Evolutionary conservation across 805 yeast genomes (phyloP), one percentile per base, ranked within the genome.

Genomic region (Cyberlindnera euphorbiiphila): DNA sequence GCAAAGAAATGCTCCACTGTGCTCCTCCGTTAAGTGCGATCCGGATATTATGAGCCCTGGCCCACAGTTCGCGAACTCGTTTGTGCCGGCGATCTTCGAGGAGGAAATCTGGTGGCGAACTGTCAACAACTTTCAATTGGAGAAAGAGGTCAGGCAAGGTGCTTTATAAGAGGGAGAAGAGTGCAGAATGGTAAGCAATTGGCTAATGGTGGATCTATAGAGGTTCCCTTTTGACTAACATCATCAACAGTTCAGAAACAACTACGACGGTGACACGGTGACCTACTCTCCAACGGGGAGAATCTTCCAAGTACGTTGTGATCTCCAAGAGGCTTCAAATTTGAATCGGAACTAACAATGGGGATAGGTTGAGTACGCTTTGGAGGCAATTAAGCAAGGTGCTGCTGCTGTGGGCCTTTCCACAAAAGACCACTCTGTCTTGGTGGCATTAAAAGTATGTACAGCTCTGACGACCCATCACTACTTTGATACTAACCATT

Each of bases 191-290:
- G 41, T 37, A 21, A 10, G 41, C 29, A 6, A 17, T 21, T 11
- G 31, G n/a, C n/a, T n/a, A n/a, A n/a, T n/a, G n/a, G n/a, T n/a
- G n/a, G n/a, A n/a, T n/a, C n/a, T n/a, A n/a, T n/a, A n/a, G n/a
- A n/a, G n/a, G n/a, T n/a, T n/a, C n/a, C n/a, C n/a, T 12, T 5
- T 17, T n/a, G 10, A 31, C 39, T 36, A 32, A 31, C 31, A 26
- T 4, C 6, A 5, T 11, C 4, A 31, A 22, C 40, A 65, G 98
- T 93, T 93, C 62, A 87, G 98, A 74, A 93, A 93, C 68, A 93
- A 94, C 56, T 93, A 93, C 74, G 98, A 93, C 64, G 94, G 95
- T 72, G 99, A 93, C 64, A 82, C 98, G 32, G 96, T 93, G 42
- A 93, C 99, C 11, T 93, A 86, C 67, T 91, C 98, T 23, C 96